Conservation (phyloP, 352 stramenopile species). For the Plasmopara muralis region DNA sequence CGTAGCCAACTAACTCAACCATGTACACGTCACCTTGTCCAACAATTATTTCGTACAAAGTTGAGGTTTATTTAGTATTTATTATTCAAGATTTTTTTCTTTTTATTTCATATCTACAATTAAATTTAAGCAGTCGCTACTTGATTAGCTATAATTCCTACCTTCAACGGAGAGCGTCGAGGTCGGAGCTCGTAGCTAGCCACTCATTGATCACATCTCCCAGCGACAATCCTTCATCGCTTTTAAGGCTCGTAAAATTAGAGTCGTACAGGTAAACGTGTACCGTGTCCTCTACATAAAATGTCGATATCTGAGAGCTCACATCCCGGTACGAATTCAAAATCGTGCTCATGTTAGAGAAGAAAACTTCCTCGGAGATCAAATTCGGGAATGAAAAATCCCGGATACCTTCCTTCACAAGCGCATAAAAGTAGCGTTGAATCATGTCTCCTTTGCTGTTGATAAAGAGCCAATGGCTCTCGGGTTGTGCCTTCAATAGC, state of each 20-base stretch:
- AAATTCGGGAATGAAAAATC: conserved; percentile 54
- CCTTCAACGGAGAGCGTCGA: too few relatives aligned
- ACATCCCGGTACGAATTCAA: conserved; percentile 24
- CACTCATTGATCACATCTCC: conserved; percentile 28
- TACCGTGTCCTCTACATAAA: conserved; percentile 23
- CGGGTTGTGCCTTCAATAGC: conserved; percentile 30
- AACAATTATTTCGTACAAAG: too few relatives aligned
- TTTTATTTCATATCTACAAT: too few relatives aligned
- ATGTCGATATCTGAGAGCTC: conserved; percentile 26
- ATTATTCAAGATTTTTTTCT: too few relatives aligned
- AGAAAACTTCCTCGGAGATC: conserved; percentile 43
- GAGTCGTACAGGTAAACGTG: conserved; percentile 24
- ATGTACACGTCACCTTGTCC: too few relatives aligned
- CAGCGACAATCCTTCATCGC: conserved; percentile 20
- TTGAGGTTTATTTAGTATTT: too few relatives aligned
- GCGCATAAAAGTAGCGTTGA: conserved; percentile 56
- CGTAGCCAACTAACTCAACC: too few relatives aligned
- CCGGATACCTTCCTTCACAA: conserved; percentile 43
- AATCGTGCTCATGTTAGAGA: conserved; percentile 30
- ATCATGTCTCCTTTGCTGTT: conserved; percentile 51
- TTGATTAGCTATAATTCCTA: too few relatives aligned
- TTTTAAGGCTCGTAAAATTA: conserved; percentile 25
- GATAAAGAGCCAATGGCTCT: conserved; percentile 52
- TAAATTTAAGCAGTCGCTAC: too few relatives aligned
- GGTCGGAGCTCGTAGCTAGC: conserved; percentile 23